Evolutionary conservation across 495 filamentous ascomycete species (phyloP), one percentile per base, ranked within the genome.

Genomic region (Stereocaulon alpinum): DNA sequence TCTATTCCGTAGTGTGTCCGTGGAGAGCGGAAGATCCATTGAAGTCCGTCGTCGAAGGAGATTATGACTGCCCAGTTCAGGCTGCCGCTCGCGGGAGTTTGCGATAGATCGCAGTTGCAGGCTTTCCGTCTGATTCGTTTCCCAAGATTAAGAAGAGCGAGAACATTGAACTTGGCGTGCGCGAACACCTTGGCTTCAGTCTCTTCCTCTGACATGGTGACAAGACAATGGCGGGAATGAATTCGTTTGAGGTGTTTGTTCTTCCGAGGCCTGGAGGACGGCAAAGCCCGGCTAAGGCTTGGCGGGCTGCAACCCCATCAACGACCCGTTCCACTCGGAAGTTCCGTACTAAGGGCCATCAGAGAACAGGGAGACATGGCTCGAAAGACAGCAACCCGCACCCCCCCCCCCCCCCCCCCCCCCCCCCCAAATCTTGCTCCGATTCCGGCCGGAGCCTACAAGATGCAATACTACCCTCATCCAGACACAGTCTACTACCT

Each of bases 11-110:
- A 17, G 52, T 52, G 56, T 5, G 20, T 24, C 22, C 51, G 56
- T 40, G 68, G 64, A n/a, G 66, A 67, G 59, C 68, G 53, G n/a
- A 68, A 66, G 2, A 68, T 59, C 66, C 68, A 70, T 63, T 52
- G 45, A 40, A 67, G 50, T 18, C 63, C 47, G 30, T 70, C 68
- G 42, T 67, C 64, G 49, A 70, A 70, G 14, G 56, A 55, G 51
- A 70, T 48, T 40, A 66, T 66, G 43, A 69, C 40, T 50, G 63
- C 64, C 66, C 64, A 70, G 56, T 70, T 67, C 56, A 68, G 67
- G 48, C 63, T 66, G 37, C 68, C 67, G 22, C 56, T 60, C 18
- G 63, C 64, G 40, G 68, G 68, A 56, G 32, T 54, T 63, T 68
- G 64, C 41, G 64, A 45, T 34, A 56, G 61, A 42, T 68, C 55